Percentiles rank a stretch among this genome's conserved stretches.
These are phyloP conservation scores for Curvularia spicifera DNA, from an alignment of 2,329 filamentous ascomycete species.

Conservation along the genomic window DNA sequence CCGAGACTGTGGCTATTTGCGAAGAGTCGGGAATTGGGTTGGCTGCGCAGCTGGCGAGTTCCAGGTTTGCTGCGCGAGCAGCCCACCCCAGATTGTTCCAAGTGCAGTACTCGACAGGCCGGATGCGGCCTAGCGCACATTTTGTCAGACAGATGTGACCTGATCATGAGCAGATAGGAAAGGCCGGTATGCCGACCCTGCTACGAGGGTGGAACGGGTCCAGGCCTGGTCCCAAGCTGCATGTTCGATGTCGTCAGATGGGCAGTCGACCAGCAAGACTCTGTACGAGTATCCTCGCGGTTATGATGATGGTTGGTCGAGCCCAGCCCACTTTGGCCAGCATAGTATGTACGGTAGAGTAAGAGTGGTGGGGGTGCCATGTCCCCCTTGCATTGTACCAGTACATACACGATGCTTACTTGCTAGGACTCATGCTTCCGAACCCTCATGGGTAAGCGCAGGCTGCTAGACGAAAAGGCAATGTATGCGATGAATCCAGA, in stretches of 20 bases:
- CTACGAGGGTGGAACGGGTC: conserved; percentile 1
- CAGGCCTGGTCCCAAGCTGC: conserved; percentile 9
- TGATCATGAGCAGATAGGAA: conserved; percentile 11
- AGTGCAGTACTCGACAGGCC: background rate
- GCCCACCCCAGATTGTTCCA: conserved; percentile 4
- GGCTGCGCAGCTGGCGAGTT: background rate
- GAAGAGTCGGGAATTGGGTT: background rate
- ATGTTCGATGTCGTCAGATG: conserved; percentile 16
- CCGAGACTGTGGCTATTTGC: background rate
- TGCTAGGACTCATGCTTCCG: background rate
- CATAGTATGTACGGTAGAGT: background rate
- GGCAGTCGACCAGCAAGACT: background rate
- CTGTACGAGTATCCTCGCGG: background rate
- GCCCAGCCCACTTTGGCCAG: conserved; percentile 7
- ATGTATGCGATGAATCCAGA: conserved; percentile 12
- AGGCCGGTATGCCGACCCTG: conserved; percentile 1
- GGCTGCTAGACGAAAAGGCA: conserved; percentile 7
- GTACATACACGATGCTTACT: conserved; percentile 3
- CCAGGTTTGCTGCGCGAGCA: conserved; percentile 4
- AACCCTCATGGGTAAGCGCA: conserved; percentile 4
- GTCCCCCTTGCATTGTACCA: conserved; percentile 20
- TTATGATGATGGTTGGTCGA: conserved; percentile 5
- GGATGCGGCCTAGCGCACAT: background rate
- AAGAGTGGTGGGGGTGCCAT: conserved; percentile 4
- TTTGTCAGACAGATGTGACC: conserved; percentile 13